phyloP scores from a whole-genome alignment of 305 asterid species.

The Solanum hybrid region DNA sequence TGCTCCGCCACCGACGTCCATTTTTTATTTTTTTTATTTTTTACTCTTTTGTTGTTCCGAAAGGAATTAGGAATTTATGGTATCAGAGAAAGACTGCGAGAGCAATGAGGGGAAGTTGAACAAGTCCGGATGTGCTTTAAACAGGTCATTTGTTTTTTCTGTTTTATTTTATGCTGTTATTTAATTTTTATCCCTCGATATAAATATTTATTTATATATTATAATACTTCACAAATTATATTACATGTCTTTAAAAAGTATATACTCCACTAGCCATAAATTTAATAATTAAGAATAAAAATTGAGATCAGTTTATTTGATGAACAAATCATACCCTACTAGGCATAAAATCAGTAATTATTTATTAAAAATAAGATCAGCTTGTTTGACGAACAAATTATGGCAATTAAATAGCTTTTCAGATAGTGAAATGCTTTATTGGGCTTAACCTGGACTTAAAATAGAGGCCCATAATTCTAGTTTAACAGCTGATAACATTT shows the following conservation, averaged over 20 bases:
- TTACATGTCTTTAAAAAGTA: neutral
- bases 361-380: neutral
- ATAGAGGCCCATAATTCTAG: neutral
- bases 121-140: neutral
- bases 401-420: neutral
- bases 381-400: neutral
- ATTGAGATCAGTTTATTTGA: neutral
- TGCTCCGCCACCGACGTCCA: conserved; percentile 69
- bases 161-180: too few relatives aligned
- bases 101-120: neutral
- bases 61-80: neutral
- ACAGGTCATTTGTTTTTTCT: neutral
- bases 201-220: too few relatives aligned
- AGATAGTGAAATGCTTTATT: neutral
- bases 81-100: neutral
- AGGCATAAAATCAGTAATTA: neutral
- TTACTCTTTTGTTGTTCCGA: neutral
- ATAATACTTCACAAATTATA: neutral
- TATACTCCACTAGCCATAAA: neutral
- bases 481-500: neutral
- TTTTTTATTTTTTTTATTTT: conserved; percentile 19
- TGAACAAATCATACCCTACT: neutral
- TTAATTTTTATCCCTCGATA: neutral
- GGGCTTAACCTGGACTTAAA: neutral
- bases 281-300: neutral